Evolutionary conservation across 345 rosid species (phyloP), one percentile per base, ranked within the genome.

Genomic region (Citrus cavaleriei): DNA sequence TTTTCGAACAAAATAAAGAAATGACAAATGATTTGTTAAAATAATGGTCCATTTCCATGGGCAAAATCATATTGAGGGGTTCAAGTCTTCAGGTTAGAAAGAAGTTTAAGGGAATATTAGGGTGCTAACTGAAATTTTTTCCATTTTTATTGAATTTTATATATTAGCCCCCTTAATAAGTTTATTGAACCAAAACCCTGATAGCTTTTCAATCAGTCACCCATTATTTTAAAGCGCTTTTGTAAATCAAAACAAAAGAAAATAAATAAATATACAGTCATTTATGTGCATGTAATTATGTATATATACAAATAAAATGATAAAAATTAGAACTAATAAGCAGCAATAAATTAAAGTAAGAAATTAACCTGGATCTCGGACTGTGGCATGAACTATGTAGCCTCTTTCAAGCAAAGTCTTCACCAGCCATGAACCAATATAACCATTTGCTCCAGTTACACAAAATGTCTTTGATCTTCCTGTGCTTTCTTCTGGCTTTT

Each of bases 391-490:
- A 80, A 95, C 93, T 14, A 21, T 79, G 79, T 68, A 84, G 38
- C 97, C 94, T 75, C 82, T 67, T 21, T 85, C 81, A 38, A 95
- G 97, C 34, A 93, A 91, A 79, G 89, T 80, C 86, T 89, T 90
- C 70, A 91, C 97, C 77, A 95, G 70, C 93, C 94, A 92, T 46
- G 97, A 93, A 25, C 97, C 97, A 32, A 93, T 81, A 55, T 88
- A 95, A 22, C 97, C 98, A 58, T 71, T 90, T 10, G 97, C 92
- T 25, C 95, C 97, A 0, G 95, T 93, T 19, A 93, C 98, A 64
- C 97, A 95, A 68, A 88, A 94, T n/a, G 82, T 86, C 57, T 78
- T 57, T 73, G 70, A 30, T 65, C 73, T 22, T 32, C 46, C 57
- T 58, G 40, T 38, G 28, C 74, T 68, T 76, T 73, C 59, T 61